Base-by-base conservation (phyloP, 2,329 filamentous ascomycete genomes). In the Aspergillus brasiliensis region DNA sequence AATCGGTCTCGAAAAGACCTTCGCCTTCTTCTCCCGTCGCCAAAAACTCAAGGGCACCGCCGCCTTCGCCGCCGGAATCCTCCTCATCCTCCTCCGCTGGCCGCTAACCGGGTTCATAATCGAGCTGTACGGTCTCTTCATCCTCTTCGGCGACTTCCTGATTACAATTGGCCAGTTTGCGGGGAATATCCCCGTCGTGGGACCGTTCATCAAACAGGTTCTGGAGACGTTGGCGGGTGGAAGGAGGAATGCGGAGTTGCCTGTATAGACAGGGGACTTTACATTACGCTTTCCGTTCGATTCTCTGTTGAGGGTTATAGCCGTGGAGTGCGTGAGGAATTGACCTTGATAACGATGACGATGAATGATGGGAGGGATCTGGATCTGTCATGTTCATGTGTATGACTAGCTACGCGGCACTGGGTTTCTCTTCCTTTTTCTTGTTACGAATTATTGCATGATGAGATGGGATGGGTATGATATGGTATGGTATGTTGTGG, bases 141-240 rank as follows among this genome's bases (percentile, higher is more conserved):
- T 97, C 54, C 81, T 99, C 37, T 99, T 99, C 79, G 95, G 95
- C 37, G 95, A 99, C 77, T 98, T 98, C 79, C 84, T 98, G 60
- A 91, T 92, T 51, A 98, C 94, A 19, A 93, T 98, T 65, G 91
- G 90, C 0, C 87, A 91, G 15, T 97, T 98, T 72, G 91, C 91
- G 40, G 88, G 91, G 58, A 92, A 91, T 62, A 79, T 96, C 10
- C 94, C 95, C 0, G 83, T 97, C 7, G 81, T 98, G 5, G 94
- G 94, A 3, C 91, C 93, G 4, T 96, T 93, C 70, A 89, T 97
- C 71, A 90, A 91, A 60, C 80, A 85, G 66, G 83, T 82, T 3
- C 82, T 96, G 63, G 91, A 96, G 73, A 86, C 87, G 67, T 73
- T 87, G 64, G 89, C 91, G 0, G 78, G 91, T 38, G 86, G 86